Conservation (phyloP, 2,329 filamentous ascomycete species). For the Penicillium sp. region DNA sequence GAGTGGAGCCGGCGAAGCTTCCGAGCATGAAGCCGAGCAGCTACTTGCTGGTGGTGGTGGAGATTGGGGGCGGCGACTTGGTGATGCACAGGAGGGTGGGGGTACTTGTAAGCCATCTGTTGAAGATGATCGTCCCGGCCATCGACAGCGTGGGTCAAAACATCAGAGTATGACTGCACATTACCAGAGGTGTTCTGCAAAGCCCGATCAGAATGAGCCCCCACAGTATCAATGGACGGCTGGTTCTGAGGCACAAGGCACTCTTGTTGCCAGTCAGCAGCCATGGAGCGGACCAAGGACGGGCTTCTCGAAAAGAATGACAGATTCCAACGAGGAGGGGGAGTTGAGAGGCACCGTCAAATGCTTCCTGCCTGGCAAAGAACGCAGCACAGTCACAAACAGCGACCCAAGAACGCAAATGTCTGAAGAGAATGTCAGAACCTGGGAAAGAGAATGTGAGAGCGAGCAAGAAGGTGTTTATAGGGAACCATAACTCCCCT, state of each 20-base stretch:
- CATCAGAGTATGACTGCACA: constrained; percentile 42
- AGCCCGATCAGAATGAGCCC: constrained; percentile 38
- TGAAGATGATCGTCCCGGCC: constrained; percentile 37
- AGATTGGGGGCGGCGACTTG: constrained; percentile 26
- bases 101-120: constrained; percentile 38
- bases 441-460: constrained; percentile 46
- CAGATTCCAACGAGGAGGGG: constrained; percentile 38
- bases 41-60: constrained; percentile 27
- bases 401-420: constrained; percentile 39
- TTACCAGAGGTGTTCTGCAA: constrained; percentile 47
- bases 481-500: constrained; percentile 35
- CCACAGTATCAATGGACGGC: constrained; percentile 35
- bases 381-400: constrained; percentile 37
- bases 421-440: constrained; percentile 45
- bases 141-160: constrained; percentile 27
- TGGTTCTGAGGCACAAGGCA: constrained; percentile 40
- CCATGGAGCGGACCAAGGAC: constrained; percentile 38
- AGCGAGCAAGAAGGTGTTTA: constrained; percentile 45
- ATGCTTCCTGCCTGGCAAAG: constrained; percentile 41
- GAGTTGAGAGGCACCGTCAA: constrained; percentile 32
- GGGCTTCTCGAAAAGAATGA: constrained; percentile 42
- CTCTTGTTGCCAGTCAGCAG: constrained; percentile 43
- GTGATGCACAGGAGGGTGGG: constrained; percentile 30
- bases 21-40: constrained; percentile 34
- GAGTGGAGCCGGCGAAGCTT: constrained; percentile 39